These are phyloP conservation scores for Phellopilus nigrolimitatus DNA, from an alignment of 1,284 basidiomycete genomes.

Conservation along the genomic window DNA sequence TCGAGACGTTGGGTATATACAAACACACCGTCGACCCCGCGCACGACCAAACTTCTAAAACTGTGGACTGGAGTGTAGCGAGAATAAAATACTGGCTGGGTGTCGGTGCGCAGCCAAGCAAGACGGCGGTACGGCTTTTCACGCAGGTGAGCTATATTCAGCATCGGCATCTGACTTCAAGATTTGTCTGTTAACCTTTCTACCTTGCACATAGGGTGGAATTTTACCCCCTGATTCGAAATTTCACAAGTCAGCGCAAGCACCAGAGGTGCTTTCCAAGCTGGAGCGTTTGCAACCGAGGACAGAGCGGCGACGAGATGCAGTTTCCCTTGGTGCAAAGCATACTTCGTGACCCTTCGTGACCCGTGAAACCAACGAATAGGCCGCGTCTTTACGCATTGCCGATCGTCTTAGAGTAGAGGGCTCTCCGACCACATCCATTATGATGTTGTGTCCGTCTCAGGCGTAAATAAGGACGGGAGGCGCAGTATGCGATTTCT, in stretches of 20 bases:
- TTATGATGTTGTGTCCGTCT: no score
- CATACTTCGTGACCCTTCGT: no score
- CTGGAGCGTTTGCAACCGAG: no score
- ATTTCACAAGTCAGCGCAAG: conserved; percentile 37
- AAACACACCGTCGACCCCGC: conserved; percentile 55
- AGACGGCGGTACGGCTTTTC: conserved; percentile 72
- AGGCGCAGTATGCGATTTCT: no score
- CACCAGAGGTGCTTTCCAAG: background rate
- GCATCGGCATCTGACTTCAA: conserved; percentile 32
- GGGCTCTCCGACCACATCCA: no score
- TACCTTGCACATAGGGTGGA: conserved; percentile 40
- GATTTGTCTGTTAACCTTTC: background rate
- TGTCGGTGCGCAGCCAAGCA: conserved; percentile 81
- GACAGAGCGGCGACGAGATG: no score
- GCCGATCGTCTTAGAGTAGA: no score
- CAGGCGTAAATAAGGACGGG: no score
- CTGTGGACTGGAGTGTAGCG: conserved; percentile 85
- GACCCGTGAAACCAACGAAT: no score
- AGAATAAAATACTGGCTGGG: conserved; percentile 88
- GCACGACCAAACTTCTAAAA: conserved; percentile 54
- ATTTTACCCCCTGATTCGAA: conserved; percentile 46
- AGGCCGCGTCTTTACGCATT: no score
- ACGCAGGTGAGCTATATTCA: conserved; percentile 60
- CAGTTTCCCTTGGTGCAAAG: no score
- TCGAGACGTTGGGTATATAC: conserved; percentile 87